Evolutionary conservation across 1,284 basidiomycete genomes (phyloP).

Genomic region (Ceratobasidium sp.): DNA sequence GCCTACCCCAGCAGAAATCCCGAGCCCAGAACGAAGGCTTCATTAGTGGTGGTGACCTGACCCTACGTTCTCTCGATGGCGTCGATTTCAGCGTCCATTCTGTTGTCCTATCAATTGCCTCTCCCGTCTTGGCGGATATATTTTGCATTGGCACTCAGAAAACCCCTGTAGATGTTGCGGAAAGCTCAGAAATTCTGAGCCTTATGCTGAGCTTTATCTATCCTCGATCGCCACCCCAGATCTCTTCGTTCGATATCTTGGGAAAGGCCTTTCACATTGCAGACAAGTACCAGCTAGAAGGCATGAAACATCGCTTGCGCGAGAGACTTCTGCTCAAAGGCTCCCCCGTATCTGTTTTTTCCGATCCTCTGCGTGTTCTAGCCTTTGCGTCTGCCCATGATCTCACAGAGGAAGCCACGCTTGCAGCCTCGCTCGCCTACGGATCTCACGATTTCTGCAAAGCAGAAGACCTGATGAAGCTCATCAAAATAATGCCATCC

Average conservation of each 20-base stretch:
- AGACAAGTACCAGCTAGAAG: slow-evolving; percentile 26
- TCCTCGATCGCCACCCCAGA: background rate
- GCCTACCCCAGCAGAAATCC: background rate
- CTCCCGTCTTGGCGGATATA: slow-evolving; percentile 40
- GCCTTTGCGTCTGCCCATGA: background rate
- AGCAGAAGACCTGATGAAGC: background rate
- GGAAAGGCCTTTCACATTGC: slow-evolving; percentile 4
- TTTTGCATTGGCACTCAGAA: slow-evolving; percentile 15
- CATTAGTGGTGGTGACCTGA: slow-evolving; percentile 22
- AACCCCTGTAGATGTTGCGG: background rate
- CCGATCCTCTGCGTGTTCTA: slow-evolving; percentile 14
- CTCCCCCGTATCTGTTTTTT: slow-evolving; percentile 2
- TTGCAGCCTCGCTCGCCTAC: background rate
- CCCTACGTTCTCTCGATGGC: slow-evolving; percentile 42
- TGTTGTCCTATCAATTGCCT: slow-evolving; percentile 35
- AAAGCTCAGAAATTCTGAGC: background rate
- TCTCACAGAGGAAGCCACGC: background rate
- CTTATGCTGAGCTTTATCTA: slow-evolving; percentile 26
- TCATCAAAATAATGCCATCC: background rate
- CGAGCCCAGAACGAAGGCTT: background rate
- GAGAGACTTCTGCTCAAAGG: background rate
- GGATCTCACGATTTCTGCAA: background rate
- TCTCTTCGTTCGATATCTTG: slow-evolving; percentile 2
- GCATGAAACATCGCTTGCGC: background rate
- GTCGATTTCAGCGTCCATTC: slow-evolving; percentile 42